Conservation (phyloP, 805 yeast genomes). For the Kodamaea jinghongensis region DNA sequence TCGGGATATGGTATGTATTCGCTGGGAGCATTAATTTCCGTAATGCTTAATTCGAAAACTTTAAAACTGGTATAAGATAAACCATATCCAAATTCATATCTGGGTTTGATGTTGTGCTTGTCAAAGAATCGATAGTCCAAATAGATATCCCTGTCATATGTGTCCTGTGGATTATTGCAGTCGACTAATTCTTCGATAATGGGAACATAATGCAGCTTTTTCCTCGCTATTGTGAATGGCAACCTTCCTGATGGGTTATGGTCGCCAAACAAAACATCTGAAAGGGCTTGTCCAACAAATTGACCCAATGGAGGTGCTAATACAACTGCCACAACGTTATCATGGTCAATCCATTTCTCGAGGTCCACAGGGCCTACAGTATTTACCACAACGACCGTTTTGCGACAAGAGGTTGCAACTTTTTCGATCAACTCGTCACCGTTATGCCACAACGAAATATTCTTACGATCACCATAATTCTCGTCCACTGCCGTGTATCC, state of each 20-base stretch:
- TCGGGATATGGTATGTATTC: conserved; percentile 46
- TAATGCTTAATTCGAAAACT: conserved; percentile 36
- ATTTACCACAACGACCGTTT: conserved; percentile 58
- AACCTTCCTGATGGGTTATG: conserved; percentile 61
- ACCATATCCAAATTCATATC: conserved; percentile 64
- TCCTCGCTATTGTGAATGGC: conserved; percentile 62
- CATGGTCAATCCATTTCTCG: conserved; percentile 56
- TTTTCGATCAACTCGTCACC: conserved; percentile 52
- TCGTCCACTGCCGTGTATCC: conserved; percentile 57
- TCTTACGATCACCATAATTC: conserved; percentile 57
- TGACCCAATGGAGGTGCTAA: conserved; percentile 59
- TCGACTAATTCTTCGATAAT: conserved; percentile 33
- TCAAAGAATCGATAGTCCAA: conserved; percentile 60
- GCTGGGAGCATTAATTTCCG: conserved; percentile 41
- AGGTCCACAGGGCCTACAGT: conserved; percentile 60
- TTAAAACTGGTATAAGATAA: conserved; percentile 50
- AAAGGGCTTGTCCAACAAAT: conserved; percentile 53
- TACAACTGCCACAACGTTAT: conserved; percentile 56
- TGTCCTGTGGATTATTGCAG: conserved; percentile 37
- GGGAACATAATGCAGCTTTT: conserved; percentile 45
- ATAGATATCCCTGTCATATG: conserved; percentile 46
- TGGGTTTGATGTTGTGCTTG: conserved; percentile 51
- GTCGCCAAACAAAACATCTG: conserved; percentile 59
- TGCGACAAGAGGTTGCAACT: conserved; percentile 49
- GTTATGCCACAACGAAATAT: conserved; percentile 53